phyloP scores from a whole-genome alignment of 129 eudicot species.

The Arctium minus region DNA sequence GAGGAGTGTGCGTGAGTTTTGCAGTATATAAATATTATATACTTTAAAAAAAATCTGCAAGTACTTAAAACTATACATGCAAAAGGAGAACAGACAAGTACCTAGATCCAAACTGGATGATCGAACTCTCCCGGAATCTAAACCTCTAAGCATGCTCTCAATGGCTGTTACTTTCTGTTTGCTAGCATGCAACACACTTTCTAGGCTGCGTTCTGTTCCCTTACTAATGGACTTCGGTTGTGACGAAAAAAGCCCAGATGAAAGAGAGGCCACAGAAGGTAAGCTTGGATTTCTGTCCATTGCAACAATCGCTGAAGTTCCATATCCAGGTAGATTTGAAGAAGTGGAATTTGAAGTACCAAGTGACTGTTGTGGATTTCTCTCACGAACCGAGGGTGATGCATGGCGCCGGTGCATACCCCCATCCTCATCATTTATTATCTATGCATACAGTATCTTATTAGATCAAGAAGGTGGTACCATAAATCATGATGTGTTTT shows the following conservation, averaged over 20 bases:
- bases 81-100: slow-evolving; percentile 28
- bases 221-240: slow-evolving; percentile 59
- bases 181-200: slow-evolving; percentile 91
- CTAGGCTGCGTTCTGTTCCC: slow-evolving; percentile 78
- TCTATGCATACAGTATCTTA: slow-evolving; percentile 31
- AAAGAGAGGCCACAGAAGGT: slow-evolving; percentile 55
- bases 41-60: background rate
- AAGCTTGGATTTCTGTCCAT: slow-evolving; percentile 85
- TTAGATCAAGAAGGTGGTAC: background rate
- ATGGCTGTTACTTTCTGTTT: slow-evolving; percentile 95
- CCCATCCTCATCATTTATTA: slow-evolving; percentile 94
- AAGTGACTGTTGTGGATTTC: slow-evolving; percentile 52
- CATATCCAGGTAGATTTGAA: slow-evolving; percentile 73
- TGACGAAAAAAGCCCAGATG: slow-evolving; percentile 71
- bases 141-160: slow-evolving; percentile 94
- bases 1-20: background rate
- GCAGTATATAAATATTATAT: background rate
- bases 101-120: slow-evolving; percentile 98
- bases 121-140: slow-evolving; percentile 72
- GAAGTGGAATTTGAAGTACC: slow-evolving; percentile 51
- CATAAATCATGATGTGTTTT: background rate
- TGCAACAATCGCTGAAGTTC: slow-evolving; percentile 98
- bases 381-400: slow-evolving; percentile 90
- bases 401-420: slow-evolving; percentile 90
- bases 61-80: background rate